Evolutionary conservation across 805 yeast genomes (phyloP), one percentile per base, ranked within the genome.

Genomic region (Clavispora vitiphila): DNA sequence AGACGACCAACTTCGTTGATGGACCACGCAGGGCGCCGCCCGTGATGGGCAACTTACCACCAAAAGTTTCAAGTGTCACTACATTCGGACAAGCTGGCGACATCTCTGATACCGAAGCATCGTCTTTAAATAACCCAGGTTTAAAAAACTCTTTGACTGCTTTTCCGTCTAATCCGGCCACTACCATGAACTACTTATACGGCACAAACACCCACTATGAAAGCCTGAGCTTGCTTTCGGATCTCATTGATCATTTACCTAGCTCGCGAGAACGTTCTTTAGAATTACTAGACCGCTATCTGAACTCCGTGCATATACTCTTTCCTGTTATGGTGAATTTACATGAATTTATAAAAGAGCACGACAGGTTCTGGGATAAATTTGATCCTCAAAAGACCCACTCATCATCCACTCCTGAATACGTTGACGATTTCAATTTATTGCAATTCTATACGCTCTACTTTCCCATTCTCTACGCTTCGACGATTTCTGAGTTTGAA

Each of bases 401-500:
- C 5, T 38, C 52, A 1, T 19, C 40, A 1, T 31, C 49, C 12
- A 34, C 51, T 2, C 41, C 47, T 18, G 37, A 43, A 19, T 41
- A 54, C 15, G 46, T 54, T 5, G 58, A 56, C 4, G 66, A 65
- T 37, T 55, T 76, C 41, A 69, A 67, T 42, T 54, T 56, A 31
- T 50, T 69, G 22, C 71, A 73, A 35, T 78, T 78, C 52, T 71
- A 72, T 46, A 65, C 76, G 7, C 55, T 71, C 1, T 63, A 77
- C 41, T 76, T 76, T 48, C 78, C 83, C 0, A 70, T 78, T 2
- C 55, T 77, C 9, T 78, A 77, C 54, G 82, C 83, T 2, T 72
- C 82, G 2, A 70, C 80, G 1, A 77, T 77, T 24, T 75, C 82
- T 9, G 78, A 77, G 50, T 78, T 74, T 53, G 81, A 78, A 52